Evolutionary conservation across 2,329 filamentous ascomycete genomes (phyloP).

Genomic region (Nectriaceae sp.): DNA sequence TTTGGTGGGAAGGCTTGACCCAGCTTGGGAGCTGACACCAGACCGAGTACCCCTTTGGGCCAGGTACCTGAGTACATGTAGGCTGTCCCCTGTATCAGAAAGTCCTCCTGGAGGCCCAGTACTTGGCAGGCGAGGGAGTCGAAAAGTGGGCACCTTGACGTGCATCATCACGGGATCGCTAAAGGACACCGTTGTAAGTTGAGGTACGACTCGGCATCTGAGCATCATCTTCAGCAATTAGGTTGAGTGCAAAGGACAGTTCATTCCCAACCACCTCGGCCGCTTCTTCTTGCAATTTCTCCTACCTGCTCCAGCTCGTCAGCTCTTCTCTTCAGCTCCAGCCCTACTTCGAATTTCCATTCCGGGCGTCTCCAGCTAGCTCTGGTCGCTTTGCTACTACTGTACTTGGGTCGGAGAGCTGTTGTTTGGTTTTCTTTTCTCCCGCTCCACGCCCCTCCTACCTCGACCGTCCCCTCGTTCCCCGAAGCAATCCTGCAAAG

Average conservation of each 20-base stretch:
- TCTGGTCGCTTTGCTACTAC: neutral
- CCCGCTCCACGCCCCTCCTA: neutral
- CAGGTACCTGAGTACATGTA: neutral
- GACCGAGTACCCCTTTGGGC: neutral
- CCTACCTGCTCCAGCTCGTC: constrained; percentile 10
- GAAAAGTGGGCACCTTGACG: constrained; percentile 28
- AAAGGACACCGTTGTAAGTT: constrained; percentile 42
- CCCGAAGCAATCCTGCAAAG: constrained; percentile 6
- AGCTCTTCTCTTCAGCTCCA: neutral
- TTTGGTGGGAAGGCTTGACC: no score
- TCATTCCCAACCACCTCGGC: constrained; percentile 9
- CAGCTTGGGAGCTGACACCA: no score
- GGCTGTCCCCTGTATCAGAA: neutral
- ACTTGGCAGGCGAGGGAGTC: constrained; percentile 7
- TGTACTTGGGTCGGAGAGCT: neutral
- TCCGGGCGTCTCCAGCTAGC: constrained; percentile 1
- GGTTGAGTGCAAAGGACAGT: constrained; percentile 23
- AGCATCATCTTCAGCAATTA: constrained; percentile 27
- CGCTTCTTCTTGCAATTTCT: constrained; percentile 9
- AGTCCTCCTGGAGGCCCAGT: neutral
- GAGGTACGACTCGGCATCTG: constrained; percentile 24
- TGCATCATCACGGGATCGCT: constrained; percentile 37
- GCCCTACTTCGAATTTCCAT: neutral
- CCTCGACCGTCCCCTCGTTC: neutral
- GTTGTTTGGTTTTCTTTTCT: neutral